Evolutionary conservation across 805 yeast species (phyloP).

Genomic region (Starmera caribaea): DNA sequence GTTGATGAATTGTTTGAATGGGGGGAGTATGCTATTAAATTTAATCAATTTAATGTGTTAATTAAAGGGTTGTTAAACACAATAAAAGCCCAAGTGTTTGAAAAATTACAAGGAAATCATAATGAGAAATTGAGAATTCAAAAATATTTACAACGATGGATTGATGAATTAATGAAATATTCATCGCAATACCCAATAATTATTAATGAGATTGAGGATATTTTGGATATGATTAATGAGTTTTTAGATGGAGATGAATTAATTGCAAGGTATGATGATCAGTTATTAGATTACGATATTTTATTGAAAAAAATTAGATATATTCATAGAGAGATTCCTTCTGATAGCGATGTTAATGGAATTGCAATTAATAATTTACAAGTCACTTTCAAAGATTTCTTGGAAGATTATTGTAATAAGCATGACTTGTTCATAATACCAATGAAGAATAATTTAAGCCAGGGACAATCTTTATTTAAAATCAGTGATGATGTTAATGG

Average conservation of each 20-base stretch:
- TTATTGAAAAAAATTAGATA: not conserved
- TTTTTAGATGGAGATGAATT: conserved; percentile 13
- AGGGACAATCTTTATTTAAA: conserved; percentile 36
- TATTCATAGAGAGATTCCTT: not conserved
- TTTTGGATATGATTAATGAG: conserved; percentile 22
- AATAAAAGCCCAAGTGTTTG: too few species aligned
- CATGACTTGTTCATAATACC: conserved; percentile 28
- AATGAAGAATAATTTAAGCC: conserved; percentile 11
- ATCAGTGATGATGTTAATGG: conserved; percentile 26
- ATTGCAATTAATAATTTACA: conserved; percentile 33
- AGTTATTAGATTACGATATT: conserved; percentile 1
- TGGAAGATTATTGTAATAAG: conserved; percentile 47
- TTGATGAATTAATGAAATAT: conserved; percentile 13
- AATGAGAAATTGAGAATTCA: too few species aligned
- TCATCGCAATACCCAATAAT: conserved; percentile 6
- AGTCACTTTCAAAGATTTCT: conserved; percentile 54
- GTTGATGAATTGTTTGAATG: too few species aligned
- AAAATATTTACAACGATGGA: conserved; percentile 23
- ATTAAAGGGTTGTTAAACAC: too few species aligned
- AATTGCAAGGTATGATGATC: conserved; percentile 4
- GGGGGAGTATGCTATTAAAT: too few species aligned
- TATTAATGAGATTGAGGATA: conserved; percentile 9
- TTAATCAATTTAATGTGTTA: too few species aligned
- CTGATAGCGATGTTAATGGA: conserved; percentile 19
- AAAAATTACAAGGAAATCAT: too few species aligned